Conservation (phyloP, 331 rosid genomes). For the Rosa hybrid region DNA sequence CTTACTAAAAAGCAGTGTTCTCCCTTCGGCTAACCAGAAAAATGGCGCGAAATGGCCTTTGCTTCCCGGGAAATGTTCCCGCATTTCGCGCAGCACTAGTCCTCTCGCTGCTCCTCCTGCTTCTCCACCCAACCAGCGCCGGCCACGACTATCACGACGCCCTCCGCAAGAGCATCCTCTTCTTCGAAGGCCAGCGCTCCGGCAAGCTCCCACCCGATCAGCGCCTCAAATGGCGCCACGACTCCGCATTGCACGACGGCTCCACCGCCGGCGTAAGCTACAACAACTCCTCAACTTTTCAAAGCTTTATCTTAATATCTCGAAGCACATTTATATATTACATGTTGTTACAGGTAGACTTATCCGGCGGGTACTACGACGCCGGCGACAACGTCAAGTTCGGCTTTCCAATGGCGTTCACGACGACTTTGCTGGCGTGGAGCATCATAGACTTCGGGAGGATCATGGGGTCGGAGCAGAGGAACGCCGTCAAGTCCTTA, state of each 20-base stretch:
- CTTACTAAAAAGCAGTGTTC: not conserved
- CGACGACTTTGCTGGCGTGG: constrained; percentile 85
- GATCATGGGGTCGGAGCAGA: constrained; percentile 73
- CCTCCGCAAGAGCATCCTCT: constrained; percentile 83
- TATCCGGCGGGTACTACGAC: constrained; percentile 92
- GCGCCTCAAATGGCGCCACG: constrained; percentile 85
- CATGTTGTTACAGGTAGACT: constrained; percentile 55
- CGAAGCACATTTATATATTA: not conserved
- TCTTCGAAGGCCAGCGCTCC: constrained; percentile 99
- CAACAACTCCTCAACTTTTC: not conserved
- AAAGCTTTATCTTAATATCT: not conserved
- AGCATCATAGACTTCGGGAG: constrained; percentile 84
- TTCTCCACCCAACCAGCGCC: constrained; percentile 31
- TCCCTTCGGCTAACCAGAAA: not conserved
- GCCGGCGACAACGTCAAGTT: constrained; percentile 97
- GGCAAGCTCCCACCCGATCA: constrained; percentile 82
- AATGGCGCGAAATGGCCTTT: constrained; percentile 67
- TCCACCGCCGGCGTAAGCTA: constrained; percentile 59
- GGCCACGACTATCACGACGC: constrained; percentile 80
- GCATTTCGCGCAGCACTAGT: constrained; percentile 35
- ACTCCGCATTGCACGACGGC: constrained; percentile 89
- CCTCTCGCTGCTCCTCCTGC: constrained; percentile 44
- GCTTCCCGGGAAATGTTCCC: constrained; percentile 27
- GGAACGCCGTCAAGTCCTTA: constrained; percentile 67
- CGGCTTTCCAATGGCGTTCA: constrained; percentile 97